phyloP scores from a whole-genome alignment of 441 rosid species.

The Pelargonium fulgidum region DNA sequence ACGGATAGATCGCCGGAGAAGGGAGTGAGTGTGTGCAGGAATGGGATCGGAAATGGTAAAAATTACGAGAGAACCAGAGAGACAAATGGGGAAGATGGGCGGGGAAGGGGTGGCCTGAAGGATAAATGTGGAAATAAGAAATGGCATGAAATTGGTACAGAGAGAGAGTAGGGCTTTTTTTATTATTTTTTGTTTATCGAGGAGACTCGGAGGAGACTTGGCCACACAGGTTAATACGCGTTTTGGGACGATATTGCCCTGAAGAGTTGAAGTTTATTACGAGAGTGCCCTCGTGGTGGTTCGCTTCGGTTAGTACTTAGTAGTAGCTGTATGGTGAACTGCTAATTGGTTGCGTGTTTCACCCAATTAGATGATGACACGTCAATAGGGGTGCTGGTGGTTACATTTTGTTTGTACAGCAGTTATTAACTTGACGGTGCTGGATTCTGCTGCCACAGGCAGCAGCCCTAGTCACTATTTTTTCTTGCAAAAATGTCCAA shows the following conservation, averaged over 20 bases:
- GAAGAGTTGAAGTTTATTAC: background rate
- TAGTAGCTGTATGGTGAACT: background rate
- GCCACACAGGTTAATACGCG: background rate
- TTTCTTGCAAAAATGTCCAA: no score
- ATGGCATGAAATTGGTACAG: background rate
- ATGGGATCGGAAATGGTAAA: slow-evolving; percentile 18
- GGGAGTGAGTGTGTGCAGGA: slow-evolving; percentile 9
- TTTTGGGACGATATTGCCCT: slow-evolving; percentile 4
- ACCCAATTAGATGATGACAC: slow-evolving; percentile 2
- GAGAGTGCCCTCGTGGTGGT: background rate
- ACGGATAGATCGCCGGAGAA: slow-evolving; percentile 7
- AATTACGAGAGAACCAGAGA: slow-evolving; percentile 23
- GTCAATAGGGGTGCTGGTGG: background rate
- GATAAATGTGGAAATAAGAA: slow-evolving; percentile 24
- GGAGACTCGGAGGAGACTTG: slow-evolving; percentile 22
- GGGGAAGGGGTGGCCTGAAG: slow-evolving; percentile 11
- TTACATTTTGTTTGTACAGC: background rate
- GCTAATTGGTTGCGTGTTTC: background rate
- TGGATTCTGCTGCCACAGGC: no score
- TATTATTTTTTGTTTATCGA: background rate
- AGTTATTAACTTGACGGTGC: background rate
- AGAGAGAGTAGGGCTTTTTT: no score
- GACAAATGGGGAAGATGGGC: background rate
- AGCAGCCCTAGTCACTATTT: no score
- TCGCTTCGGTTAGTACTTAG: no score